phyloP scores from a whole-genome alignment of 164 flowering plant species.

The Tinospora cordifolia region DNA sequence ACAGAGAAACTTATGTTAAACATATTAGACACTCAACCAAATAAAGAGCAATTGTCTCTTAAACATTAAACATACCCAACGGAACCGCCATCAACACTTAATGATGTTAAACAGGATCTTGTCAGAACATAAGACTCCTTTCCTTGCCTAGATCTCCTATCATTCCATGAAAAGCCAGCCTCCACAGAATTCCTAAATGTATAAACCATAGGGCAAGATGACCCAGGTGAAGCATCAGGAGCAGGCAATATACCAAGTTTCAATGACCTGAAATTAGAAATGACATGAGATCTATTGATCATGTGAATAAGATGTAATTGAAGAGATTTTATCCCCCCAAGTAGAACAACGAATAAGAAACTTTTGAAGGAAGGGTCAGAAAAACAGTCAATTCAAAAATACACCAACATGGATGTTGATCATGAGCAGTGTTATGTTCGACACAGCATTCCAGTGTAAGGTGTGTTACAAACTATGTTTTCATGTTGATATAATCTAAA shows the following conservation, averaged over 20 bases:
- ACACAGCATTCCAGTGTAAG: background rate
- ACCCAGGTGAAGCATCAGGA: conserved; percentile 29
- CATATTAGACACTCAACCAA: background rate
- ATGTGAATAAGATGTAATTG: background rate
- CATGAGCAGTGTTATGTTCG: background rate
- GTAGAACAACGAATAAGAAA: background rate
- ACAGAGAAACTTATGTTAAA: background rate
- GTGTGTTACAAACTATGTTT: background rate
- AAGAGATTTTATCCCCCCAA: background rate
- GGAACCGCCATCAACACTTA: conserved; percentile 43
- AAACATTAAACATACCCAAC: conserved; percentile 51
- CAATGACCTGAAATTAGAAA: conserved; percentile 49
- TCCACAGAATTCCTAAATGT: conserved; percentile 53
- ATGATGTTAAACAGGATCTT: conserved; percentile 63
- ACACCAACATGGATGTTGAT: background rate
- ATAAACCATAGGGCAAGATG: conserved; percentile 45
- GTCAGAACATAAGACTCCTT: conserved; percentile 66
- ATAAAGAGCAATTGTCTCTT: background rate
- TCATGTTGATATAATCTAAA: background rate
- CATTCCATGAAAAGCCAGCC: conserved; percentile 65
- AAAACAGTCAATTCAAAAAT: background rate
- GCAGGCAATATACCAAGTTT: conserved; percentile 75
- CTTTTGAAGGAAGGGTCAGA: background rate
- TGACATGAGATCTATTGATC: background rate
- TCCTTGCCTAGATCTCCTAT: conserved; percentile 69